Evolutionary conservation across 306 rosid genomes (phyloP).

Genomic region (Spatholobus suberectus): DNA sequence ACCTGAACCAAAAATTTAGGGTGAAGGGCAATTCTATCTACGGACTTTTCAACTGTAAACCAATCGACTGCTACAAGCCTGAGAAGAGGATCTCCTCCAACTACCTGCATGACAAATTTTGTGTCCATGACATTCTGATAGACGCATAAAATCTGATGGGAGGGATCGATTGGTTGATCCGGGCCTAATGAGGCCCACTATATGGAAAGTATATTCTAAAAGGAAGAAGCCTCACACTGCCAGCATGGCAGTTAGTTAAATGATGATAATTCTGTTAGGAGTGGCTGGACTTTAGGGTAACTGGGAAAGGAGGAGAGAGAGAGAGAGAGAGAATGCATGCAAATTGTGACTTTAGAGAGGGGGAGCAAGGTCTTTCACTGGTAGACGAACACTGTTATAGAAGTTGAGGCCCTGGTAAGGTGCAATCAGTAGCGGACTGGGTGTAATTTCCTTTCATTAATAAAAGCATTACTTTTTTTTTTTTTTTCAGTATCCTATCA

Average conservation of each 20-base stretch:
- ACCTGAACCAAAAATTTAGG: constrained; percentile 88
- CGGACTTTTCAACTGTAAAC: constrained; percentile 69
- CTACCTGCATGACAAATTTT: constrained; percentile 57
- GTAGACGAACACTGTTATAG: not conserved
- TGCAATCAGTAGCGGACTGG: not conserved
- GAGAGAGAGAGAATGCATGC: not conserved
- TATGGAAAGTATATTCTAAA: not conserved
- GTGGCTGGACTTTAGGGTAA: not conserved
- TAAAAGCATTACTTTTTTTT: not conserved
- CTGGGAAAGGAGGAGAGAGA: not conserved
- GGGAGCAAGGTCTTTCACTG: not conserved
- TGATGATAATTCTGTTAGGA: not conserved
- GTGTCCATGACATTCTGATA: constrained; percentile 6
- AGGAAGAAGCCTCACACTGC: not conserved
- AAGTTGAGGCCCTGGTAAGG: not conserved
- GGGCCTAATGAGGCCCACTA: not conserved
- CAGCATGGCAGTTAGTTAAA: not conserved
- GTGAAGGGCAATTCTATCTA: constrained; percentile 75
- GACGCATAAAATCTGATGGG: not conserved
- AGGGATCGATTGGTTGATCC: not conserved
- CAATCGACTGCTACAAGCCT: constrained; percentile 87
- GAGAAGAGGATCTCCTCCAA: constrained; percentile 96
- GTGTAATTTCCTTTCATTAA: not conserved
- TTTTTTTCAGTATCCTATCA: not conserved
- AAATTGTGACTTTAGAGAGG: not conserved